Evolutionary conservation across 2,329 filamentous ascomycete species (phyloP).

Genomic region (Clarireedia hainanense): DNA sequence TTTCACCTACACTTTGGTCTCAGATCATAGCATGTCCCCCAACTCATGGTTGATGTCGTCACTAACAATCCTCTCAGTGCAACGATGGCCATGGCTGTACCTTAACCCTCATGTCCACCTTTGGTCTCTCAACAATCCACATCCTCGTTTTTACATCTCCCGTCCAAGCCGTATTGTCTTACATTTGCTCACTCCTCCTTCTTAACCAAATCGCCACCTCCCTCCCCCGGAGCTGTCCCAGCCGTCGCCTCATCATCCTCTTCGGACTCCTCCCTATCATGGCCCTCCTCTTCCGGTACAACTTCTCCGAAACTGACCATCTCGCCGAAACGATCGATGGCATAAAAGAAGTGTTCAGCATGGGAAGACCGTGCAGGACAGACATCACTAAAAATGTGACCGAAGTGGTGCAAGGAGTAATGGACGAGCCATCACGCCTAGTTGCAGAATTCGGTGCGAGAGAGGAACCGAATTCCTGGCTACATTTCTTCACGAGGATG

Average conservation of each 20-base stretch:
- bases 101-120: slow-evolving; percentile 3
- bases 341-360: not conserved
- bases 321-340: not conserved
- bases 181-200: slow-evolving; percentile 1
- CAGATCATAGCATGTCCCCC: too few relatives aligned
- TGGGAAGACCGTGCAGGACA: not conserved
- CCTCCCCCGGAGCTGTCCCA: not conserved
- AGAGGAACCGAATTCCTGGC: not conserved
- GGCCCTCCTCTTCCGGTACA: not conserved
- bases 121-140: slow-evolving; percentile 4
- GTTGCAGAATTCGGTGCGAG: slow-evolving; percentile 3
- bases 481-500: not conserved
- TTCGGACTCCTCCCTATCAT: not conserved
- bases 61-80: not conserved
- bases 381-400: not conserved
- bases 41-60: too few relatives aligned
- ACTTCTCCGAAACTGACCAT: not conserved
- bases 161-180: not conserved
- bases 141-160: not conserved
- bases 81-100: slow-evolving; percentile 4
- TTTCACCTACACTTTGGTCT: not conserved
- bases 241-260: not conserved
- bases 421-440: slow-evolving; percentile 5
- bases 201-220: not conserved
- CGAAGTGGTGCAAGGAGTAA: not conserved